These are phyloP conservation scores for Macaranga tanarius DNA, from an alignment of 441 rosid genomes.

Conservation along the genomic window DNA sequence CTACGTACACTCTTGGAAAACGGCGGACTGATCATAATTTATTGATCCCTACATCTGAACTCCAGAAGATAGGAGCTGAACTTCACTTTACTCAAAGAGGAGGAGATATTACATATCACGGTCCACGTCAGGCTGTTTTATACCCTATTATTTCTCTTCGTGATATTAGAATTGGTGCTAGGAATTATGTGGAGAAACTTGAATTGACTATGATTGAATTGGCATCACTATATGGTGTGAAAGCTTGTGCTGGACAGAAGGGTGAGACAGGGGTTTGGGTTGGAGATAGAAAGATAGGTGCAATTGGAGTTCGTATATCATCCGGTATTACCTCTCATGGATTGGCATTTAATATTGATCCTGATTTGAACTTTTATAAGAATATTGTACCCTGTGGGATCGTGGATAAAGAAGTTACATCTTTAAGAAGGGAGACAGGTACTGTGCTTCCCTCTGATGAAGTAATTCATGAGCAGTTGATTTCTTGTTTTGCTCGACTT, in stretches of 20 bases:
- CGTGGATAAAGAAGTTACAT: slow-evolving; percentile 80
- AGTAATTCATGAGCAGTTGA: slow-evolving; percentile 70
- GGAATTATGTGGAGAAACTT: slow-evolving; percentile 77
- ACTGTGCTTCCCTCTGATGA: slow-evolving; percentile 62
- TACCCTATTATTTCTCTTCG: slow-evolving; percentile 83
- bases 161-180: slow-evolving; percentile 69
- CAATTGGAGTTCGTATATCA: slow-evolving; percentile 81
- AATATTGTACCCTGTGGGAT: slow-evolving; percentile 92
- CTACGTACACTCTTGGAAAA: slow-evolving; percentile 87
- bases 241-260: slow-evolving; percentile 61
- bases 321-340: slow-evolving; percentile 86
- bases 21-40: slow-evolving; percentile 76
- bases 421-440: slow-evolving; percentile 71
- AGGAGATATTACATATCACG: slow-evolving; percentile 92
- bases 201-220: slow-evolving; percentile 76
- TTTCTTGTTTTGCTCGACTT: slow-evolving; percentile 63
- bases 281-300: slow-evolving; percentile 84
- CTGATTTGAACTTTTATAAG: slow-evolving; percentile 78
- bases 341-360: slow-evolving; percentile 79
- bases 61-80: slow-evolving; percentile 65
- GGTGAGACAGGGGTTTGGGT: slow-evolving; percentile 95
- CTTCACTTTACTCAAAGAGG: slow-evolving; percentile 92
- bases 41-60: slow-evolving; percentile 58
- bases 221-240: slow-evolving; percentile 63
- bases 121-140: slow-evolving; percentile 79